Evolutionary conservation across 2,329 filamentous ascomycete genomes (phyloP), one percentile per base, ranked within the genome.

Genomic region (Byssoonygena ceratinophila): DNA sequence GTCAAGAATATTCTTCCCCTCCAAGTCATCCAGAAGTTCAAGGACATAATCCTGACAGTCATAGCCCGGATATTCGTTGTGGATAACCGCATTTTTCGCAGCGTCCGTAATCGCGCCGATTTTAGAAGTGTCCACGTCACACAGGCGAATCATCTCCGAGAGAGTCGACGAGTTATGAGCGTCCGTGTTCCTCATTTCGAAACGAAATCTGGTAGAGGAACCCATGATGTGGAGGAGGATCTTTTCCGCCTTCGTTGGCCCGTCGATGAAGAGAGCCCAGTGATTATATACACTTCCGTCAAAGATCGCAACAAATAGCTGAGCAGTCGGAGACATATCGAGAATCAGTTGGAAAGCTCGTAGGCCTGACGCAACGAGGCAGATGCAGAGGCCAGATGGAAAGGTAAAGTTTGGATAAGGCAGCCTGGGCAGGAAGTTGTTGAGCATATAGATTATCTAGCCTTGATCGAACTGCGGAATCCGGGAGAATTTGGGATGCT

Each of bases 31-130:
- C 25, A 64, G 43, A 47, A 63, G 54, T 9, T 64, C 61, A 44
- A 64, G 57, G 1, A 63, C 57, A 45, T 61, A 64, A 44, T 63
- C 59, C 46, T 64, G 59, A 51, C 59, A 64, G 36, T 63, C 62
- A 51, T 48, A 63, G n/a, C 58, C 59, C 16, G 56, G 48, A 32
- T 39, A 40, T 11, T 61, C 57, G 51, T 63, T 60, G 43, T 52
- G 57, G 14, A 64, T 54, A 2, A 52, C 20, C 8, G 51, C 34
- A n/a, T 58, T 56, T 11, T 52, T 37, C 20, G 59, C 60, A 23
- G 52, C 46, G 11, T 51, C 43, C 39, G 57, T 51, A 45, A 63
- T 57, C 8, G 48, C 39, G 12, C n/a, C 6, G 16, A 55, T 52
- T 20, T 52, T 50, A 18, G 54, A 3, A 1, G n/a, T 31, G n/a